Conservation (phyloP, 2,329 filamentous ascomycete species). For the Dothideomycetes sp. region DNA sequence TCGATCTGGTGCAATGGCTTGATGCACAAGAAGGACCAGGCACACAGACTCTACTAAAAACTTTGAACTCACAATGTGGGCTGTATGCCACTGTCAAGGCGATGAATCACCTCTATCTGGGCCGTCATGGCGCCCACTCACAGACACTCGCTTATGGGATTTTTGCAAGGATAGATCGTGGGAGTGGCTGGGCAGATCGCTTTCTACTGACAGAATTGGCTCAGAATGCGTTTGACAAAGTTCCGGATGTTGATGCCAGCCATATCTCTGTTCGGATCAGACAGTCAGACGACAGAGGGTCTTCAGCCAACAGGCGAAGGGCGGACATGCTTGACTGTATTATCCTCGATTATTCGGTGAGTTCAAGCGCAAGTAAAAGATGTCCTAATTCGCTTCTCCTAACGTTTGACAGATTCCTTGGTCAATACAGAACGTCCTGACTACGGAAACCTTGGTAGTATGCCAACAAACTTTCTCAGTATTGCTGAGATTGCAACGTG, state of each 20-base stretch:
- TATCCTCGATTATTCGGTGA: slow-evolving; percentile 58
- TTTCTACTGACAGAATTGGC: slow-evolving; percentile 72
- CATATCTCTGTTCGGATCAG: slow-evolving; percentile 46
- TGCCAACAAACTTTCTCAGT: slow-evolving; percentile 70
- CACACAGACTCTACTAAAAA: slow-evolving; percentile 54
- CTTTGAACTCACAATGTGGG: slow-evolving; percentile 60
- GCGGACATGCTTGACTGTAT: slow-evolving; percentile 46
- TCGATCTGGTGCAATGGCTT: slow-evolving; percentile 67
- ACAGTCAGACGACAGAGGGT: neutral
- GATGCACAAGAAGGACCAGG: slow-evolving; percentile 63
- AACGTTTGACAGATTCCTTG: slow-evolving; percentile 36
- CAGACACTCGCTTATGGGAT: slow-evolving; percentile 58
- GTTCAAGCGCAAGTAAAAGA: slow-evolving; percentile 30
- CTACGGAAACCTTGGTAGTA: slow-evolving; percentile 49
- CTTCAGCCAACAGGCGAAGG: neutral
- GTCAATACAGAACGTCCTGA: slow-evolving; percentile 63
- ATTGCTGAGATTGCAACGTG: slow-evolving; percentile 67
- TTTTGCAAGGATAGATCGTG: slow-evolving; percentile 63
- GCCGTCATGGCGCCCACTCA: slow-evolving; percentile 61
- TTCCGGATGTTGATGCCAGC: slow-evolving; percentile 48
- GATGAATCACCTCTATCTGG: slow-evolving; percentile 66
- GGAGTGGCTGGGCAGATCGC: slow-evolving; percentile 64
- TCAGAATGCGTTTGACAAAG: slow-evolving; percentile 56
- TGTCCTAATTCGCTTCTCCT: slow-evolving; percentile 2
- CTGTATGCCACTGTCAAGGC: slow-evolving; percentile 56